Evolutionary conservation across 1,139 yeast genomes (phyloP).

Genomic region (Nakaseomyces delphensis): DNA sequence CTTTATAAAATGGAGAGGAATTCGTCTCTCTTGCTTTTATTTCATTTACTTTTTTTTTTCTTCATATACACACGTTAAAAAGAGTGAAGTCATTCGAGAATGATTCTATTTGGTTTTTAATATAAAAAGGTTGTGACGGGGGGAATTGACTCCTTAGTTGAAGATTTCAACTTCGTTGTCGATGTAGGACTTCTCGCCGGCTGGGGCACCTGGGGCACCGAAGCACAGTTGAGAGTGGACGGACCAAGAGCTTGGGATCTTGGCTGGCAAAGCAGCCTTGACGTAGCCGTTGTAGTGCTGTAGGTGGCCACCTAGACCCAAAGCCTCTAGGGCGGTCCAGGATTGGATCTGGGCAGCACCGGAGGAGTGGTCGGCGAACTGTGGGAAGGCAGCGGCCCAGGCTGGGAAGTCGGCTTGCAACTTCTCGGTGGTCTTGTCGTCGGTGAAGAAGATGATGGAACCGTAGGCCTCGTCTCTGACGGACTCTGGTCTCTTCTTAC

Average conservation of each 20-base stretch:
- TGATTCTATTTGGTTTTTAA: not conserved
- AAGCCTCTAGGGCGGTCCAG: constrained; percentile 38
- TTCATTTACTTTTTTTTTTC: not conserved
- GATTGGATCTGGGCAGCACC: constrained; percentile 41
- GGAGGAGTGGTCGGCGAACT: constrained; percentile 37
- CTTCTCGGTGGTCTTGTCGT: constrained; percentile 32
- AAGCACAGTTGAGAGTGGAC: constrained; percentile 41
- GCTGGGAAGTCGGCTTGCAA: constrained; percentile 36
- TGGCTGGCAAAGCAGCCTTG: constrained; percentile 33
- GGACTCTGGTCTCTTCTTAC: constrained; percentile 35
- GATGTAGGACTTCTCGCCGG: constrained; percentile 33
- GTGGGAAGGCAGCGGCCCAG: constrained; percentile 37
- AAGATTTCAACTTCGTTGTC: constrained; percentile 34
- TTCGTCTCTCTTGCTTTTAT: not conserved
- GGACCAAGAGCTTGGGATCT: constrained; percentile 36
- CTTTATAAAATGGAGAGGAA: no score
- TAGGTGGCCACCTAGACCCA: constrained; percentile 40
- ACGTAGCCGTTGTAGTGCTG: constrained; percentile 42
- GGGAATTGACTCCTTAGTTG: constrained; percentile 6
- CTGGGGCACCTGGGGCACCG: constrained; percentile 34
- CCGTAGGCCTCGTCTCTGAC: constrained; percentile 39
- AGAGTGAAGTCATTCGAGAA: not conserved
- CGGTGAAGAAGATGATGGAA: constrained; percentile 40
- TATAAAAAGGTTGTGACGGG: not conserved
- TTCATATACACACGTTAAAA: not conserved